Evolutionary conservation across 1,139 yeast species (phyloP).

Genomic region (Debaryomyces psychrophilus): DNA sequence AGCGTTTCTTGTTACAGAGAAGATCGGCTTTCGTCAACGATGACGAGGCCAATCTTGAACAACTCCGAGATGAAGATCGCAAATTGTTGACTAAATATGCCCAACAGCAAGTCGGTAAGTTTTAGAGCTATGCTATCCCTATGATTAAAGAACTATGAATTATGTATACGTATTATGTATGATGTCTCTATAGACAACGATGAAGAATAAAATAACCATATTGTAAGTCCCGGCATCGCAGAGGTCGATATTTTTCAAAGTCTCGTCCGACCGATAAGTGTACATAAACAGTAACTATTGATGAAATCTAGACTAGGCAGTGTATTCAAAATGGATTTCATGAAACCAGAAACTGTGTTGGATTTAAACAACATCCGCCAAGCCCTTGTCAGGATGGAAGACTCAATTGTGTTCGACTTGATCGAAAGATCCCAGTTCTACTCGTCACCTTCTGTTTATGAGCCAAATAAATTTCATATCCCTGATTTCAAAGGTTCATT

Average conservation of each 20-base stretch:
- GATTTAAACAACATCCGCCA: slow-evolving; percentile 80
- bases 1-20: slow-evolving; percentile 64
- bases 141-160: slow-evolving; percentile 12
- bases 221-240: background rate
- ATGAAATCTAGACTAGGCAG: background rate
- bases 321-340: slow-evolving; percentile 68
- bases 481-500: slow-evolving; percentile 79
- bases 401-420: slow-evolving; percentile 87
- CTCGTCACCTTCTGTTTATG: slow-evolving; percentile 75
- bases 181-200: background rate
- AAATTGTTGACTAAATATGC: slow-evolving; percentile 40
- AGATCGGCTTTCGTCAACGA: slow-evolving; percentile 36
- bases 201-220: background rate
- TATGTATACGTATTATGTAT: background rate
- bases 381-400: slow-evolving; percentile 91
- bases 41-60: slow-evolving; percentile 20
- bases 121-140: background rate
- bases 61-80: slow-evolving; percentile 30
- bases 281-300: background rate
- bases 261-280: background rate
- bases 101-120: slow-evolving; percentile 27
- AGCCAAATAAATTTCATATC: slow-evolving; percentile 56
- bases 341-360: slow-evolving; percentile 80
- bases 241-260: background rate
- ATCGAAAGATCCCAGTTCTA: slow-evolving; percentile 92